phyloP scores from a whole-genome alignment of 2,329 filamentous ascomycete genomes.

The Calonectria hawksworthii region DNA sequence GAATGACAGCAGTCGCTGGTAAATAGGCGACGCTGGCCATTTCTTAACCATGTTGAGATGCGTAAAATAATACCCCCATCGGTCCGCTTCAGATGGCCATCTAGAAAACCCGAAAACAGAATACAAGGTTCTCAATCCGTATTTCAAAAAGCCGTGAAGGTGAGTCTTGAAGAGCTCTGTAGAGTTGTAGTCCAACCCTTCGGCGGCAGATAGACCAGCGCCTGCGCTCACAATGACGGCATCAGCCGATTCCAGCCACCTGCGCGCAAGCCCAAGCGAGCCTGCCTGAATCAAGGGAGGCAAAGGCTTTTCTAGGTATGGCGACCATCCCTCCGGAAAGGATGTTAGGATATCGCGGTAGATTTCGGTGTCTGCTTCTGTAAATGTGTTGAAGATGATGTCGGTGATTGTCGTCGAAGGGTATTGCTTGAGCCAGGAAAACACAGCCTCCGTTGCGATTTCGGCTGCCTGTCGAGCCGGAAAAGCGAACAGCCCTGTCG shows the following conservation, averaged over 20 bases:
- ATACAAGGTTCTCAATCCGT: slow-evolving; percentile 34
- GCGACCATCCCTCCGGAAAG: accelerated
- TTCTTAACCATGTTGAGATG: slow-evolving; percentile 40
- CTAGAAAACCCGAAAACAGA: slow-evolving; percentile 36
- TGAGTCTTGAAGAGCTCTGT: slow-evolving; percentile 29
- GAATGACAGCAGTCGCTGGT: slow-evolving; percentile 27
- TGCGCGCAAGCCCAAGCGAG: slow-evolving; percentile 11
- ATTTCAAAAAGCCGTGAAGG: slow-evolving; percentile 32
- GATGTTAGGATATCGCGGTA: slow-evolving; percentile 20
- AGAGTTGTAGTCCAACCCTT: slow-evolving; percentile 41
- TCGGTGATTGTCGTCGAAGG: slow-evolving; percentile 33
- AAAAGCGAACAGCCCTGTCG: slow-evolving; percentile 39
- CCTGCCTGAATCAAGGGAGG: not conserved
- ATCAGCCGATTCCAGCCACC: slow-evolving; percentile 38
- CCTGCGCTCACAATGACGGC: slow-evolving; percentile 39
- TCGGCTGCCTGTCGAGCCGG: slow-evolving; percentile 35
- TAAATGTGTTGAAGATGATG: slow-evolving; percentile 41
- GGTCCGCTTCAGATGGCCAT: slow-evolving; percentile 40
- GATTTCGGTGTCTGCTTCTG: slow-evolving; percentile 30
- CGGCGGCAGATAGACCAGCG: slow-evolving; percentile 39
- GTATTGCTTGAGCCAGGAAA: slow-evolving; percentile 26
- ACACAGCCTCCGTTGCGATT: slow-evolving; percentile 28
- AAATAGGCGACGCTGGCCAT: slow-evolving; percentile 35
- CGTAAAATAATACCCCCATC: slow-evolving; percentile 43
- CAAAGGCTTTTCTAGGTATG: not conserved